Evolutionary conservation across 306 rosid genomes (phyloP).

Genomic region (Cucumis cinereus): DNA sequence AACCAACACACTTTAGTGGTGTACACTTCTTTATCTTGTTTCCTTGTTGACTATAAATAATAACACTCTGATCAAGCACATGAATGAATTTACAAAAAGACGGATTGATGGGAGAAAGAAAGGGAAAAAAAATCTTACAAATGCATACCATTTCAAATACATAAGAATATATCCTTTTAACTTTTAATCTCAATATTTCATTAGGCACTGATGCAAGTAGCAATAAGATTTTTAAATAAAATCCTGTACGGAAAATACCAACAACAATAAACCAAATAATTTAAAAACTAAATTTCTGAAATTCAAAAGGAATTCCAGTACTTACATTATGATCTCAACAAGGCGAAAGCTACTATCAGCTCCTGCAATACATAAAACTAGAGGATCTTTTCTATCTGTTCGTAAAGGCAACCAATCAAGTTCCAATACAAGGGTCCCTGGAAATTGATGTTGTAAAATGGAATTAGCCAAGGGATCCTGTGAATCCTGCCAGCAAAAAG

Average conservation of each 20-base stretch:
- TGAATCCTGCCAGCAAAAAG: constrained; percentile 52
- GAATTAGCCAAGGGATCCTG: constrained; percentile 91
- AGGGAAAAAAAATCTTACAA: neutral
- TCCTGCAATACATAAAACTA: constrained; percentile 93
- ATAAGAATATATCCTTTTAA: neutral
- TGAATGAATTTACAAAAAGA: neutral
- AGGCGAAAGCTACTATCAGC: constrained; percentile 96
- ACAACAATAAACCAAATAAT: neutral
- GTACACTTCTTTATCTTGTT: neutral
- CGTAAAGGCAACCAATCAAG: constrained; percentile 98
- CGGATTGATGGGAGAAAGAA: neutral
- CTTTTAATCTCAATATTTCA: neutral
- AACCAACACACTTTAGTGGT: neutral
- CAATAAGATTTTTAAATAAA: neutral
- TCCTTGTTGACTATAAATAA: neutral
- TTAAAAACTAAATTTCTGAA: neutral
- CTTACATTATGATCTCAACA: constrained; percentile 61
- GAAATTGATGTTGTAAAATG: constrained; percentile 82
- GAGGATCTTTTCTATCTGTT: constrained; percentile 67
- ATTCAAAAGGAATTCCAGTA: constrained; percentile 18
- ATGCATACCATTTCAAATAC: neutral
- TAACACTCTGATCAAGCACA: neutral
- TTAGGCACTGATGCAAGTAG: neutral
- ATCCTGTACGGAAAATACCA: neutral
- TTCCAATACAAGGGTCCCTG: constrained; percentile 84